Base-by-base conservation (phyloP, 2,329 filamentous ascomycete genomes). In the Aspergillus novofumigatus region DNA sequence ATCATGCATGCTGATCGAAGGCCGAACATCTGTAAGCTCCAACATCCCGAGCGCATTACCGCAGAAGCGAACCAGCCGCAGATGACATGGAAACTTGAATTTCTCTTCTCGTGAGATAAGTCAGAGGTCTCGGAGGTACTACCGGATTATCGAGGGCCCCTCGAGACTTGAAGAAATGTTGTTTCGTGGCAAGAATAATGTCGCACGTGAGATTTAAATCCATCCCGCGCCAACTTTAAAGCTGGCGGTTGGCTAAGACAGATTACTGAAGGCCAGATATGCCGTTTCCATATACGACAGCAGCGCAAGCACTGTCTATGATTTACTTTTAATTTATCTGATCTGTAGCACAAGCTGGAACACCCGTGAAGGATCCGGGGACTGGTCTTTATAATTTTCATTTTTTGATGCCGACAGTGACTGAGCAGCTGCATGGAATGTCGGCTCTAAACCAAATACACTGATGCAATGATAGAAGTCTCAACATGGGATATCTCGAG, bases 1-100 rank as follows among this genome's bases (percentile, higher is more conserved):
- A 67, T 61, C 65, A 67, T 63, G 66, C 71, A 74, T 67, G 64
- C 60, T 65, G 64, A 64, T 63, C 59, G 64, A 59, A 65, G 63
- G 65, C 67, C 62, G 66, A 66, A 69, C 73, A 75, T 72, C 61
- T 66, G 68, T 60, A 60, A 69, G 65, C 66, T 69, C 66, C 69
- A 67, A 68, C 73, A 75, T 75, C 69, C 71, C 70, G 69, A 70
- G 68, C 68, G 71, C 75, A 76, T 77, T 68, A 72, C 71, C 65
- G 63, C 61, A 64, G 63, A 61, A 59, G 65, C 64, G 62, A 62
- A 56, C 56, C 54, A 50, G 63, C 57, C 55, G 58, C 56, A 58
- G 55, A 55, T 57, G 54, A 62, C 67, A 69, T 71, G 64, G 56
- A 63, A 65, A 60, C 59, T 56, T 51, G 52, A 54, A 51, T 58